Conservation (phyloP, 1,139 yeast genomes). For the Diutina rugosa region DNA sequence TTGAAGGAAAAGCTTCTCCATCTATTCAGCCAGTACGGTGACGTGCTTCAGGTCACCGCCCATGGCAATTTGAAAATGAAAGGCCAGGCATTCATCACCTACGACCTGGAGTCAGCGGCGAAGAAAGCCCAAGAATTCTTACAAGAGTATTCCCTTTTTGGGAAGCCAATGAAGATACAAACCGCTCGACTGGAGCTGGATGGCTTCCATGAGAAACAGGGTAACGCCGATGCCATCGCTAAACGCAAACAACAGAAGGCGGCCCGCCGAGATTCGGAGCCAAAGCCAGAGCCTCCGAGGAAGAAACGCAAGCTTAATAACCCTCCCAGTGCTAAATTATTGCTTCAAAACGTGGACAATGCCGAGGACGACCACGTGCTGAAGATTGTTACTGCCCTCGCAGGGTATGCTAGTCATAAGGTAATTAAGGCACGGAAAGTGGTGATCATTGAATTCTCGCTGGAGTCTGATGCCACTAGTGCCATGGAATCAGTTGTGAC, state of each 20-base stretch:
- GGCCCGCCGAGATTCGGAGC: constrained; percentile 10
- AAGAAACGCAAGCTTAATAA: constrained; percentile 5
- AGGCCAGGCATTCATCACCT: constrained; percentile 84
- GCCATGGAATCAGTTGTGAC: background rate
- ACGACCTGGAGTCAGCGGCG: constrained; percentile 31
- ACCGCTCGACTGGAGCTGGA: constrained; percentile 40
- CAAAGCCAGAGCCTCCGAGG: constrained; percentile 8
- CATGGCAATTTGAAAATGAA: constrained; percentile 50
- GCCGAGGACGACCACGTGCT: background rate
- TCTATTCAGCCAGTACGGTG: constrained; percentile 34
- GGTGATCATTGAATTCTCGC: background rate
- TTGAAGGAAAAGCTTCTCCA: constrained; percentile 31
- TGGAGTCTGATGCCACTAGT: background rate
- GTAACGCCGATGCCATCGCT: constrained; percentile 7
- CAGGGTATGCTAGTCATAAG: background rate
- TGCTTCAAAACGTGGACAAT: background rate
- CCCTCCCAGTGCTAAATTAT: background rate
- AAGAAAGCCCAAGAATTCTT: constrained; percentile 31
- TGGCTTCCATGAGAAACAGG: constrained; percentile 8
- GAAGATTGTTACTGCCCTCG: background rate
- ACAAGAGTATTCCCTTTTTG: constrained; percentile 34
- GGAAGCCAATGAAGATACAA: constrained; percentile 36
- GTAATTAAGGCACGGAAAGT: background rate
- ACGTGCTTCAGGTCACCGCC: constrained; percentile 41
- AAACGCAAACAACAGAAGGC: constrained; percentile 6